Conservation (phyloP, 352 stramenopile genomes). For the Pythium dissotocum region DNA sequence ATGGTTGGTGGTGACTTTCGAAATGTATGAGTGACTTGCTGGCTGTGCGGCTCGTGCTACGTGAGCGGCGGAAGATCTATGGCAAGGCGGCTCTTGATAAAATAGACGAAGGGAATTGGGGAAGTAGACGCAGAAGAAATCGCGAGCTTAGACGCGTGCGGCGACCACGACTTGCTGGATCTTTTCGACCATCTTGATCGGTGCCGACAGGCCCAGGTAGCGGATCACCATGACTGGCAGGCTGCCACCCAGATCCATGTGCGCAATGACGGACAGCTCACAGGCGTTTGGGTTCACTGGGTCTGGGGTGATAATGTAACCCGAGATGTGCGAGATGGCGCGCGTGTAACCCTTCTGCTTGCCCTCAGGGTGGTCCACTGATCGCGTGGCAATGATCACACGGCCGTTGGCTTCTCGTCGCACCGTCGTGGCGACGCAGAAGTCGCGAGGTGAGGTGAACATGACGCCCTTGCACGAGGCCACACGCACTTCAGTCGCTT, state of each 20-base stretch:
- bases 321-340: constrained; percentile 48
- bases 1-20: background rate
- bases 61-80: background rate
- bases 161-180: constrained; percentile 36
- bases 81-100: background rate
- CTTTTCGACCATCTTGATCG: constrained; percentile 85
- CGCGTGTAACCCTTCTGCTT: constrained; percentile 38
- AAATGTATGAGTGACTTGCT: background rate
- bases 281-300: constrained; percentile 61
- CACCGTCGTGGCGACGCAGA: constrained; percentile 66
- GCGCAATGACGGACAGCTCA: constrained; percentile 65
- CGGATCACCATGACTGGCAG: constrained; percentile 70
- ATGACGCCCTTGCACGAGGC: constrained; percentile 71
- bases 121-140: background rate
- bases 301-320: constrained; percentile 70
- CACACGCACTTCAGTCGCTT: constrained; percentile 61
- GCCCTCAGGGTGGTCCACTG: constrained; percentile 54
- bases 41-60: background rate
- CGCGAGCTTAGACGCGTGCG: constrained; percentile 12
- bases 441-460: constrained; percentile 75
- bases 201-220: constrained; percentile 71
- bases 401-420: constrained; percentile 49
- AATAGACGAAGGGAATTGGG: background rate
- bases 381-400: constrained; percentile 70
- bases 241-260: constrained; percentile 79